These are phyloP conservation scores for Alternaria postmessia DNA, from an alignment of 2,329 filamentous ascomycete genomes.

Conservation along the genomic window DNA sequence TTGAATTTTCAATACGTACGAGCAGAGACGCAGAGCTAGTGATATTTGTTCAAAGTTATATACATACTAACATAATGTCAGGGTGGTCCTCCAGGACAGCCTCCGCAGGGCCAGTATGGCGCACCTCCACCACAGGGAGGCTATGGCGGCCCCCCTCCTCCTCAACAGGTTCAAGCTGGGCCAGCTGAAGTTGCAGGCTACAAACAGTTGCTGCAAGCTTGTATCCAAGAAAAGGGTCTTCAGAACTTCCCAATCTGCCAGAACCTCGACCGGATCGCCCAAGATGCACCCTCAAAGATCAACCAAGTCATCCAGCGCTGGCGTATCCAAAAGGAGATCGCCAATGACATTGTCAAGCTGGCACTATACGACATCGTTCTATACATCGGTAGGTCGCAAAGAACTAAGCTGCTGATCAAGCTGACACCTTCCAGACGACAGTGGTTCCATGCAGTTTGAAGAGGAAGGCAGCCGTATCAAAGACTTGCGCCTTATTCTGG, in stretches of 20 bases:
- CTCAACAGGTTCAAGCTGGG: constrained; percentile 52
- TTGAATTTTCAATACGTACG: background rate
- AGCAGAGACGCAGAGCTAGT: constrained; percentile 30
- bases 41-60: background rate
- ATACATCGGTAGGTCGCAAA: constrained; percentile 58
- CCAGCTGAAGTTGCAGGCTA: constrained; percentile 64
- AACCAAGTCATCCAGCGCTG: constrained; percentile 65
- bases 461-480: constrained; percentile 72
- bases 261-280: constrained; percentile 60
- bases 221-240: constrained; percentile 68
- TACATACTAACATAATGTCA: constrained; percentile 27
- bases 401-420: background rate
- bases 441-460: constrained; percentile 74
- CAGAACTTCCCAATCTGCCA: constrained; percentile 64
- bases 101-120: constrained; percentile 47
- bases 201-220: constrained; percentile 63
- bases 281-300: constrained; percentile 59
- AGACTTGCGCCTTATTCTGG: constrained; percentile 70
- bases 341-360: constrained; percentile 69
- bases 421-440: constrained; percentile 62
- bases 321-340: constrained; percentile 66
- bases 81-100: constrained; percentile 38
- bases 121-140: constrained; percentile 43
- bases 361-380: constrained; percentile 69
- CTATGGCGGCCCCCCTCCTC: constrained; percentile 46